Evolutionary conservation across 495 filamentous ascomycete species (phyloP).

Genomic region (Penicillium robsamsonii): DNA sequence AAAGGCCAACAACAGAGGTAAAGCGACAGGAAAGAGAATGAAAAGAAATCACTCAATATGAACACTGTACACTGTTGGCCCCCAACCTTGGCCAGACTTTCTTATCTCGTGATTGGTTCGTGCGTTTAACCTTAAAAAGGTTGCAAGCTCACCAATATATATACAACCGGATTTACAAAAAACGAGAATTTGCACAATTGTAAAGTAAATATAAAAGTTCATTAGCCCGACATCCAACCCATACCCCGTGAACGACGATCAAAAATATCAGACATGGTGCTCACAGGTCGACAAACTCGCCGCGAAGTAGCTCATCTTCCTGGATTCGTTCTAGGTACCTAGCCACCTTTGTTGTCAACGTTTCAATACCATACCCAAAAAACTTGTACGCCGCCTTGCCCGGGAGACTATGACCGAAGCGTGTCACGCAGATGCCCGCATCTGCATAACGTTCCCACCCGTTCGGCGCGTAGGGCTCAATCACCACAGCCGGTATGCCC

Average conservation of each 20-base stretch:
- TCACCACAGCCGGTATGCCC: constrained; percentile 46
- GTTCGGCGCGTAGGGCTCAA: constrained; percentile 55
- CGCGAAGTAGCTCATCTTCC: constrained; percentile 29
- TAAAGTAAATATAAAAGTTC: neutral
- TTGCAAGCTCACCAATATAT: neutral
- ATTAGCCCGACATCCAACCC: neutral
- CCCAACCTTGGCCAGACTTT: neutral
- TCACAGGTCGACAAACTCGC: constrained; percentile 44
- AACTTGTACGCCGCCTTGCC: constrained; percentile 51
- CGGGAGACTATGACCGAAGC: constrained; percentile 51
- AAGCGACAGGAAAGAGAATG: neutral
- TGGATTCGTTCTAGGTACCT: constrained; percentile 42
- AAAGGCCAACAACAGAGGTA: neutral
- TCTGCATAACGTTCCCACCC: constrained; percentile 61
- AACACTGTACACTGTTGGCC: neutral
- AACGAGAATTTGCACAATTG: neutral
- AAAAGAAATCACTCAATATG: neutral
- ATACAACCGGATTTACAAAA: neutral
- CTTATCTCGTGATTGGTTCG: neutral
- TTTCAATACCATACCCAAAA: constrained; percentile 51
- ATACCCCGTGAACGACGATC: neutral
- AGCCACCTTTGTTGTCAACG: constrained; percentile 43
- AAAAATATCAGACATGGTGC: neutral
- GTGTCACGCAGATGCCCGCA: constrained; percentile 47
- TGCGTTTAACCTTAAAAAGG: neutral